A percentile compares a stretch with the other conserved stretches of the same genome.
These are phyloP conservation scores for Mycena rebaudengoi DNA, from an alignment of 768 basidiomycete genomes.

Conservation along the genomic window DNA sequence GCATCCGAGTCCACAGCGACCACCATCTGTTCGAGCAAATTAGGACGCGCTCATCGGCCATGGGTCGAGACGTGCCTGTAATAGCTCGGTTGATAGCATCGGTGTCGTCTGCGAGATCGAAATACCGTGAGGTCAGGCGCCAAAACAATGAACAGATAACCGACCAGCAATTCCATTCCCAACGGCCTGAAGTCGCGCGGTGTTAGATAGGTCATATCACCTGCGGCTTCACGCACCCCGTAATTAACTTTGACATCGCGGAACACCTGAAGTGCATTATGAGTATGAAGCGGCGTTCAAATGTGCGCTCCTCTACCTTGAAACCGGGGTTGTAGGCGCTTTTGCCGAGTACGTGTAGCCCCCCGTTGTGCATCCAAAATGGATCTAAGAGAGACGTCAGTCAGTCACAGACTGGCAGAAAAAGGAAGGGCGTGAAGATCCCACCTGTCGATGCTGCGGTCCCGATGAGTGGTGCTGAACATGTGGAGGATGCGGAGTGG, in stretches of 20 bases:
- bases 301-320: background rate
- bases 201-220: background rate
- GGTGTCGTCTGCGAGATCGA: conserved; percentile 14
- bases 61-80: background rate
- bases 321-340: background rate
- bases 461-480: too few species aligned
- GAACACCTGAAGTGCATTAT: background rate
- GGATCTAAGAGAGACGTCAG: background rate
- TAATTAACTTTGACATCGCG: background rate
- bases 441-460: too few species aligned
- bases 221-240: background rate
- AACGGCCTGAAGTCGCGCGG: background rate
- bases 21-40: background rate
- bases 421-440: background rate
- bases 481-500: too few species aligned
- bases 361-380: background rate
- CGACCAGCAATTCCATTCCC: conserved; percentile 4
- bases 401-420: background rate
- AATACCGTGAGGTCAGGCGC: background rate
- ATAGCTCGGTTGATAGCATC: conserved; percentile 14
- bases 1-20: conserved; percentile 10
- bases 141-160: background rate
- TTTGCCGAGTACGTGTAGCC: background rate
- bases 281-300: too few species aligned
- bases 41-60: background rate